Conservation (phyloP, 495 filamentous ascomycete genomes). For the Penicillium coprophilum region DNA sequence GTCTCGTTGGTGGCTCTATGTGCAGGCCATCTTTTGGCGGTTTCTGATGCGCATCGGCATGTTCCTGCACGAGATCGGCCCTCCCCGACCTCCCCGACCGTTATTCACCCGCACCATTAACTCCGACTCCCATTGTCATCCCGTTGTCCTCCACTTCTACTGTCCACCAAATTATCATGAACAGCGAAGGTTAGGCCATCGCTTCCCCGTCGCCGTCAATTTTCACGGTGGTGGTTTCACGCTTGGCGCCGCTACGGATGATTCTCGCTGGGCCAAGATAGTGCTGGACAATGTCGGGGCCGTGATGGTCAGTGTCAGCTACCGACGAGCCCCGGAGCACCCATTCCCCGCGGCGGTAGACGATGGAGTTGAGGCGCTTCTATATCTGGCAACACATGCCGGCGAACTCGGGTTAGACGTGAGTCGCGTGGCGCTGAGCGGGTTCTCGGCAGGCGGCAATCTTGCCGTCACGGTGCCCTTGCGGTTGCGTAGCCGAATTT, state of each 20-base stretch:
- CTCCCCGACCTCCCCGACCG: conserved; percentile 65
- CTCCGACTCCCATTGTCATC: conserved; percentile 51
- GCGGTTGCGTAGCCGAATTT: conserved; percentile 49
- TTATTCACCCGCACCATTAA: conserved; percentile 64
- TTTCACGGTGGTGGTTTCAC: conserved; percentile 81
- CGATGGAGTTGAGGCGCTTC: conserved; percentile 68
- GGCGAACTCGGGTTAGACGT: conserved; percentile 56
- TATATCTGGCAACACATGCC: conserved; percentile 63
- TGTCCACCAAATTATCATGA: conserved; percentile 61
- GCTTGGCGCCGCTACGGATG: conserved; percentile 67
- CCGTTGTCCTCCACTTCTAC: conserved; percentile 78
- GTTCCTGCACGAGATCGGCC: conserved; percentile 67
- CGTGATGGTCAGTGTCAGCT: conserved; percentile 69
- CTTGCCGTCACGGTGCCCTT: conserved; percentile 79
- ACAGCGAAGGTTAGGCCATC: conserved; percentile 38
- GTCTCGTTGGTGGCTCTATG: conserved; percentile 65
- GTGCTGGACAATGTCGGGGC: conserved; percentile 57
- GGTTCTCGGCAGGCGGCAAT: conserved; percentile 89
- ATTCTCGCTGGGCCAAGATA: conserved; percentile 64
- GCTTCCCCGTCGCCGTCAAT: conserved; percentile 64
- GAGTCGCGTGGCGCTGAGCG: conserved; percentile 67
- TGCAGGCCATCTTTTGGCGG: conserved; percentile 75
- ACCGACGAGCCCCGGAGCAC: conserved; percentile 74
- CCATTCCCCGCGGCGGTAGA: conserved; percentile 77
- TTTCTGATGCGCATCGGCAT: conserved; percentile 77